These are phyloP conservation scores for Viridothelium virens DNA, from an alignment of 495 filamentous ascomycete species.

Conservation along the genomic window DNA sequence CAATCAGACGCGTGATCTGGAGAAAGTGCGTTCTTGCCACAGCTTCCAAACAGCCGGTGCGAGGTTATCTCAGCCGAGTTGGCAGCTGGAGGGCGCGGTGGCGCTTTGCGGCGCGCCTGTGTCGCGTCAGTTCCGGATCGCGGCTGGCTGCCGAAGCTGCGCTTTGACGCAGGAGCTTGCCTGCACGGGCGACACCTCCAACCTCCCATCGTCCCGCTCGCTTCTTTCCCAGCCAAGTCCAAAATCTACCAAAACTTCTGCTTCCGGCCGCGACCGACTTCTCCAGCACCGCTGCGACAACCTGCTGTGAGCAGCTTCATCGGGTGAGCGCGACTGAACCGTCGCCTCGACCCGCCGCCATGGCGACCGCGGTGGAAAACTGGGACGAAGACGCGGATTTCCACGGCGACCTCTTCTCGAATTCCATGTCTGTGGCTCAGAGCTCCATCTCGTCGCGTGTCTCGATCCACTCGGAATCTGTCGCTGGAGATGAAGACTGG, in stretches of 20 bases:
- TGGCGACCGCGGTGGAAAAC: conserved; percentile 48
- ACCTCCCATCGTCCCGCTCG: neutral
- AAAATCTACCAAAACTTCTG: conserved; percentile 1
- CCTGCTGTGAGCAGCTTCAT: neutral
- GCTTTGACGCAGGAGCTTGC: conserved; percentile 9
- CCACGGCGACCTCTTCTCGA: conserved; percentile 48
- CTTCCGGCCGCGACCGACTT: neutral
- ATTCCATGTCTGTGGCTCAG: conserved; percentile 58
- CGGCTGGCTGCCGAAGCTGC: conserved; percentile 7
- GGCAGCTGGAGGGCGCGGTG: too few relatives aligned
- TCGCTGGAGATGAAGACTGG: conserved; percentile 71
- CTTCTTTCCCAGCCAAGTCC: conserved; percentile 5
- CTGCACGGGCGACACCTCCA: conserved; percentile 5
- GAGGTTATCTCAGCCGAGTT: neutral
- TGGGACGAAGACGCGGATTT: conserved; percentile 86
- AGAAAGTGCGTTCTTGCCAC: neutral
- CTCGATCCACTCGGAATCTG: conserved; percentile 68
- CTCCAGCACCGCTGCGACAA: neutral
- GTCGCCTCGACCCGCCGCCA: conserved; percentile 3
- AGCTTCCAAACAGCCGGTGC: neutral
- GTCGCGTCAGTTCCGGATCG: neutral
- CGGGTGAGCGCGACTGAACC: neutral
- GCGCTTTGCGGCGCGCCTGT: neutral
- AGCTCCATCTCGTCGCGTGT: conserved; percentile 67
- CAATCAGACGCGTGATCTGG: neutral